Base-by-base conservation (phyloP, 2,329 filamentous ascomycete species). In the Trichoderma guizhouense region DNA sequence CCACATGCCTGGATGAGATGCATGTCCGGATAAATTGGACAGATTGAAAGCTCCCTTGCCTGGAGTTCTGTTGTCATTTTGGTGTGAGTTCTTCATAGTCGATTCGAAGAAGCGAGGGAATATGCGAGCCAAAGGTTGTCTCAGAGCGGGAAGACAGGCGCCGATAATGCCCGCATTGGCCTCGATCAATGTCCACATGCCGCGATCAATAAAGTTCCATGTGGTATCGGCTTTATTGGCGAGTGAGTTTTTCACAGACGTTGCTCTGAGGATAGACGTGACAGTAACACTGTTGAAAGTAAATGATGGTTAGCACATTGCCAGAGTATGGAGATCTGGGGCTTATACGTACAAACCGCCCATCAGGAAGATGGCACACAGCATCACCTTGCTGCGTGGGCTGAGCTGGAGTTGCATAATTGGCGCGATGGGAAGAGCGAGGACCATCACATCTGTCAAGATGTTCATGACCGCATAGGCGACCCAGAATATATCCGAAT, bases 401-500 rank as follows among this genome's bases (percentile, higher is more conserved):
- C 78, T 77, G 14, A 82, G 74, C 32, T 81, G 78, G 51, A 83
- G 73, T 11, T 75, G 75, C 70, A 78, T 75, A 39, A 83, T 78
- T 24, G 80, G 76, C 0, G 77, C 79, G 24, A 83, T 80, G 2
- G 82, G 82, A 30, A 82, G 77, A 7, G 77, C 71, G 67, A 82
- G 78, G 7, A 83, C 75, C 70, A 81, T 74, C 47, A 83, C 76
- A 61, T 83, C 81, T 15, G 81, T 83, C 3, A 80, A 64, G 30
- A 83, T 76, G 72, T 83, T 83, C 76, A 82, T 78, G 62, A 78
- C 79, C 5, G 81, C 83, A 72, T 86, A 85, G 34, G 66, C 71
- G 47, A 84, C 81, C 84, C 84, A 86, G 73, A 84, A 83, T 0
- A 76, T 78, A 5, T 80, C 80, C 12, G 82, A 78, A 69, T 82